phyloP scores from a whole-genome alignment of 2,329 filamentous ascomycete species.

The Thielaviopsis punctulata region DNA sequence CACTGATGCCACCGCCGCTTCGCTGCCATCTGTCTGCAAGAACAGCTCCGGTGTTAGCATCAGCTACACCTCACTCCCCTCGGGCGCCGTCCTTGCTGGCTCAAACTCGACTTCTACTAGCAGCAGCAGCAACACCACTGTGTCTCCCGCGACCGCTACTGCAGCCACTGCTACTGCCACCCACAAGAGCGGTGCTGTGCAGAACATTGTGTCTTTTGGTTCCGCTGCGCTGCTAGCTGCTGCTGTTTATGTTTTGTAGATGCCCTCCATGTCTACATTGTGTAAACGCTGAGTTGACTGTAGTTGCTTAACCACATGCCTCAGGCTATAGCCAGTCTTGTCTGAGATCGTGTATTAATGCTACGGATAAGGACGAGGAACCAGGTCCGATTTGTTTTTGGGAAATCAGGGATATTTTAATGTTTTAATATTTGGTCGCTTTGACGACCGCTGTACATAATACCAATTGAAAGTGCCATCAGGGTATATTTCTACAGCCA shows the following conservation, averaged over 20 bases:
- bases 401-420: background rate
- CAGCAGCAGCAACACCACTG: background rate
- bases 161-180: slow-evolving; percentile 5
- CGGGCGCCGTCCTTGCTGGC: slow-evolving; percentile 7
- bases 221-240: slow-evolving; percentile 10
- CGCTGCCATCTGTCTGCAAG: slow-evolving; percentile 6
- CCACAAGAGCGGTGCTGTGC: slow-evolving; percentile 5
- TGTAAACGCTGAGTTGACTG: too few species aligned
- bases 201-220: slow-evolving; percentile 4
- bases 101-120: slow-evolving; percentile 4
- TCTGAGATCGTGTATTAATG: background rate
- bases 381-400: background rate
- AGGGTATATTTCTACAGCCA: too few species aligned
- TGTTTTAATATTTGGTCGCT: background rate
- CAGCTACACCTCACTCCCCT: slow-evolving; percentile 1
- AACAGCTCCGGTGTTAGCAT: slow-evolving; percentile 6
- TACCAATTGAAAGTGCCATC: too few species aligned
- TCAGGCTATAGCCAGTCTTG: background rate
- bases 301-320: too few species aligned
- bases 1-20: slow-evolving; percentile 1
- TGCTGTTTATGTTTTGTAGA: slow-evolving; percentile 9
- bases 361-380: background rate
- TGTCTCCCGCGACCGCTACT: slow-evolving; percentile 1
- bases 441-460: background rate
- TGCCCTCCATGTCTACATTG: too few species aligned